Evolutionary conservation across 495 filamentous ascomycete genomes (phyloP), one percentile per base, ranked within the genome.

Genomic region (Aspergillus hancockii): DNA sequence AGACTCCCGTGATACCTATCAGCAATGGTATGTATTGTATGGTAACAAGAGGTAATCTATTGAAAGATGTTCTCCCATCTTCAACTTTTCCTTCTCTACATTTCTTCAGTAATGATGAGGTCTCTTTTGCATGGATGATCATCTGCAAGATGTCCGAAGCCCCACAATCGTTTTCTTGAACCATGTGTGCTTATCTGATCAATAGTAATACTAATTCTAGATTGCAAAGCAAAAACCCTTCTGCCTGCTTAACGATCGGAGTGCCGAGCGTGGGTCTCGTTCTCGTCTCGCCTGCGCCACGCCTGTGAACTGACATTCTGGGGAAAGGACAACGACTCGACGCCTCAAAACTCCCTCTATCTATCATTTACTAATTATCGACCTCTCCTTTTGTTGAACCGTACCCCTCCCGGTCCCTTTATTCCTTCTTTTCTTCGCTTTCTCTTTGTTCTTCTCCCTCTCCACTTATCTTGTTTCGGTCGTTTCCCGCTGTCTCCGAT

Each of bases 371-470:
- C 46, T 49, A 49, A 49, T 25, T n/a, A 18, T 4, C 25, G 30
- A 50, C 55, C n/a, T 49, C 55, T 50, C 50, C 28, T 50, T 31
- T 53, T 19, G 40, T 6, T 12, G 25, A 10, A 30, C 25, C 23
- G 38, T 43, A 52, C 49, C 57, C 52, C 49, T 47, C 57, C 52
- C 36, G 49, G 21, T 30, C 53, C 52, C 30, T 53, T 18, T 46
- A 56, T 57, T 49, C 54, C 47, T 64, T 62, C 22, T 30, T 40
- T 52, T 49, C 52, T 41, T 50, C 50, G 46, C 34, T 49, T 34
- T 54, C 28, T 55, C 55, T 9, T 51, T 58, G 47, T 51, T 19
- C 38, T 41, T 59, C 53, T 45, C 31, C 58, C 43, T 54, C 53
- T 45, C 49, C 23, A 13, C 1, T 56, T 23, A 28, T 47, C 30